Evolutionary conservation across 2,329 filamentous ascomycete species (phyloP), one percentile per base, ranked within the genome.

Genomic region (Claviceps sp.): DNA sequence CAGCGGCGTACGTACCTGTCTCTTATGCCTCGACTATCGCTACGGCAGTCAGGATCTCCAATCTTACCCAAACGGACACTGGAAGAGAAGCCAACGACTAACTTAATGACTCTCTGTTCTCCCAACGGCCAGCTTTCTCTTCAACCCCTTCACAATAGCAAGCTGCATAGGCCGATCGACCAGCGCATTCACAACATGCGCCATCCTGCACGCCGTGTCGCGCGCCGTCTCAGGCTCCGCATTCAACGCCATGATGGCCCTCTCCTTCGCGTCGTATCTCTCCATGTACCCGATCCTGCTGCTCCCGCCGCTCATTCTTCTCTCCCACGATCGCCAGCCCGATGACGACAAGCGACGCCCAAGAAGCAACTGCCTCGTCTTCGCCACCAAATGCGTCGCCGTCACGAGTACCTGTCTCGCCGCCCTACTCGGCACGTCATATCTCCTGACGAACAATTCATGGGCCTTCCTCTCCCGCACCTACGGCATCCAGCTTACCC

Each of bases 121-220:
- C 22, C 5, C 7, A 14, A 16, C 2, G n/a, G 38, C 51, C 16
- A 93, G 88, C 58, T 97, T 88, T 64, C 78, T 98, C 2, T 91
- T 97, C 71, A 97, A 94, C 65, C 93, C 93, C 0, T 95, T 95
- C 64, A 95, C 90, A 1, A 81, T 98, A 55, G 82, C 89, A 45
- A 90, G 89, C 17, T 97, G 91, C 65, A 77, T 98, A 54, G 91
- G 87, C 26, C 85, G 91, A 42, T 87, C 93, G 1, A 96, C 91
- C 0, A 87, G 82, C 56, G 82, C 91, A 53, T 91, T 98, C 65
- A 90, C 89, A 1, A 93, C 87, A 52, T 86, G 87, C 64, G 89
- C 89, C 59, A 87, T 95, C 59, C 80, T 97, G 34, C 81, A 87
- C 57, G 87, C 91, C 56, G 79, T 95, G 51, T 79, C 87, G 16